Percentiles rank a stretch among this genome's conserved stretches.
Conservation (phyloP, 2,329 filamentous ascomycete genomes). For the Botrytis sinoallii region DNA sequence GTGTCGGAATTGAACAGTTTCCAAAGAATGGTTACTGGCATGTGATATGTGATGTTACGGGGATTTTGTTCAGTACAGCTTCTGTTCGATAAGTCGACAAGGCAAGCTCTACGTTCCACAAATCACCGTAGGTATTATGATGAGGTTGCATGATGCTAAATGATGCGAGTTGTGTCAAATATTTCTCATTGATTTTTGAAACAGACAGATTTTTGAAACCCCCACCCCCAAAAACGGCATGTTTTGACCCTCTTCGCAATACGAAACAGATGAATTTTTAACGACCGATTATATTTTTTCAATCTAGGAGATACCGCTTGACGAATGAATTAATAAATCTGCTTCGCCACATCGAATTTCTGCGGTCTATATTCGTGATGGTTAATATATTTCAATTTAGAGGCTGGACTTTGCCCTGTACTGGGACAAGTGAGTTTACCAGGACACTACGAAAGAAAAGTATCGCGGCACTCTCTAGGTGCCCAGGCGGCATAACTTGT, state of each 20-base stretch:
- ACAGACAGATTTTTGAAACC: background rate
- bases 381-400: background rate
- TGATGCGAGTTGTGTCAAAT: background rate
- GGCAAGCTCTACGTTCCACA: background rate
- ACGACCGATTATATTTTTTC: background rate
- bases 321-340: background rate
- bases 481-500: background rate
- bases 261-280: background rate
- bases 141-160: background rate
- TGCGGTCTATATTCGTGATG: background rate
- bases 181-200: background rate
- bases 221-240: background rate
- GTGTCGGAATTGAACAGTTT: background rate
- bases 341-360: background rate
- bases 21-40: background rate
- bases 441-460: background rate
- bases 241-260: background rate
- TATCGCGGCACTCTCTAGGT: background rate
- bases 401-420: too few relatives aligned
- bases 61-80: background rate
- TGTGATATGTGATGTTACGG: background rate
- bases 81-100: background rate
- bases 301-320: background rate
- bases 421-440: background rate
- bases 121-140: background rate